Conservation (phyloP, 1,284 basidiomycete genomes). For the Hemileia vastatrix region DNA sequence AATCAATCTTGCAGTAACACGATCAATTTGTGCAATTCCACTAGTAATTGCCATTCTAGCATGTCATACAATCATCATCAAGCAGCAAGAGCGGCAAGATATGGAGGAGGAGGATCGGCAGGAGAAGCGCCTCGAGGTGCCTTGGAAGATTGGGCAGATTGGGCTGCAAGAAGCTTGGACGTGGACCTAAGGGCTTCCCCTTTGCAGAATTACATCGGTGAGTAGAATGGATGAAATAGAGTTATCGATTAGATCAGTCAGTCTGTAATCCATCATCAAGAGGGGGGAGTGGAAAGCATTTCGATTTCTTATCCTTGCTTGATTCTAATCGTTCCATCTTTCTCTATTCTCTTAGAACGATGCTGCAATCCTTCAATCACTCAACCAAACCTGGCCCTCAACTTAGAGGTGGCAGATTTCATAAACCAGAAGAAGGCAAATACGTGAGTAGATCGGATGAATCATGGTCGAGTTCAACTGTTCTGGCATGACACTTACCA, state of each 20-base stretch:
- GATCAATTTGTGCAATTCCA: too few species aligned
- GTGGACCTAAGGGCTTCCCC: not conserved
- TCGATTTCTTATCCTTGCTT: too few species aligned
- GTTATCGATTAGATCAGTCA: too few species aligned
- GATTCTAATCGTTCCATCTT: too few species aligned
- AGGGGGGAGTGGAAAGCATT: too few species aligned
- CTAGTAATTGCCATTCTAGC: too few species aligned
- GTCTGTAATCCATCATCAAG: too few species aligned
- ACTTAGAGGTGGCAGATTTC: slow-evolving; percentile 85
- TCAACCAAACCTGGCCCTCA: slow-evolving; percentile 81
- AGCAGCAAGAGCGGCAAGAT: not conserved
- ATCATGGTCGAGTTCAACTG: not conserved
- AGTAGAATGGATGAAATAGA: not conserved
- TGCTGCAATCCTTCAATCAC: slow-evolving; percentile 77
- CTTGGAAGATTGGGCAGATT: not conserved
- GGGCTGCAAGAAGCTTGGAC: not conserved
- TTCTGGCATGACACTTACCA: not conserved
- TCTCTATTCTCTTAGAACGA: too few species aligned
- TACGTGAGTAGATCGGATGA: too few species aligned
- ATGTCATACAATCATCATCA: not conserved
- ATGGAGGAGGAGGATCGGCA: not conserved
- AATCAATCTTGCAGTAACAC: too few species aligned
- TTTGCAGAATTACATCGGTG: not conserved
- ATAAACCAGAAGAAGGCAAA: slow-evolving; percentile 95
- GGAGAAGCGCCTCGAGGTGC: not conserved